Conservation (phyloP, 305 asterid genomes). For the Ilex paraguariensis region DNA sequence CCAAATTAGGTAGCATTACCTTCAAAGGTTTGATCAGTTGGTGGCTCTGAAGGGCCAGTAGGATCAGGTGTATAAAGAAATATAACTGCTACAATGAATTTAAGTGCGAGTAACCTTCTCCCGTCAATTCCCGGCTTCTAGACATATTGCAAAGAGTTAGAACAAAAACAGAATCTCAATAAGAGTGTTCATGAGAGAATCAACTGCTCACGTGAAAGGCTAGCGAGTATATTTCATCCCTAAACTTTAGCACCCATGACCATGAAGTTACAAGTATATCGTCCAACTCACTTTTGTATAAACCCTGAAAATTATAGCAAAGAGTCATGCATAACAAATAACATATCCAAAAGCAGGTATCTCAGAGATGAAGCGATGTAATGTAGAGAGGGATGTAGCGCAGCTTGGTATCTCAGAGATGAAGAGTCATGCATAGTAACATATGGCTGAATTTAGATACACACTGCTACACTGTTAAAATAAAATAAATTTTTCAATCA, state of each 20-base stretch:
- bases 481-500: no score
- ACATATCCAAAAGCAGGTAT: slow-evolving; percentile 9
- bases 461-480: no score
- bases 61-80: slow-evolving; percentile 97
- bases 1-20: slow-evolving; percentile 31
- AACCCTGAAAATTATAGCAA: slow-evolving; percentile 45
- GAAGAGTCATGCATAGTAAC: neutral
- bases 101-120: slow-evolving; percentile 82
- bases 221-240: slow-evolving; percentile 79
- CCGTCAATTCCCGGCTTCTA: slow-evolving; percentile 82
- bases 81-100: slow-evolving; percentile 82
- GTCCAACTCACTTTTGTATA: slow-evolving; percentile 59
- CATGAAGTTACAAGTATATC: slow-evolving; percentile 68
- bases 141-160: slow-evolving; percentile 11
- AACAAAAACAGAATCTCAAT: slow-evolving; percentile 10
- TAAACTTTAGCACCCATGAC: slow-evolving; percentile 61
- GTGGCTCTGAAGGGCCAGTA: slow-evolving; percentile 69
- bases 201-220: slow-evolving; percentile 70
- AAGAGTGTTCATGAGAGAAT: slow-evolving; percentile 9
- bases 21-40: slow-evolving; percentile 57
- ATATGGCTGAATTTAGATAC: no score
- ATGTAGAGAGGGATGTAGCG: no score
- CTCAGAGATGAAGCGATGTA: neutral
- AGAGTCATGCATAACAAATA: slow-evolving; percentile 14
- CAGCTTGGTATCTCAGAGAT: neutral